Evolutionary conservation across 306 rosid species (phyloP).

Genomic region (Corylus heterophylla): DNA sequence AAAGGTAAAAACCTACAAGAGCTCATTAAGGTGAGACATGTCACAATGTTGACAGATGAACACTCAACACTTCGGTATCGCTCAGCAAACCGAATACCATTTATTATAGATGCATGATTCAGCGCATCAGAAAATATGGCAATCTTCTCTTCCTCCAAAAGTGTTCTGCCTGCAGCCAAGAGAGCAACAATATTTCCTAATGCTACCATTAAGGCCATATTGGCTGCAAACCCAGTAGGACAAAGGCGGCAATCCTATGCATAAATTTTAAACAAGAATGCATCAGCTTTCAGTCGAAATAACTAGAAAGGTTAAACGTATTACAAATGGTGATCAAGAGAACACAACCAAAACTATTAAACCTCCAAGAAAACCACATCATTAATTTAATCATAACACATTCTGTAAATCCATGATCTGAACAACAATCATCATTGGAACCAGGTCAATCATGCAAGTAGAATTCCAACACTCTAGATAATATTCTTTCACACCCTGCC

Average conservation of each 20-base stretch:
- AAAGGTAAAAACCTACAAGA: constrained; percentile 67
- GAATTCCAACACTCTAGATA: background rate
- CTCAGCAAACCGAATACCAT: constrained; percentile 88
- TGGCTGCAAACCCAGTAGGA: constrained; percentile 98
- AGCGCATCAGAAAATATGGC: constrained; percentile 87
- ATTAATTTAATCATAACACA: background rate
- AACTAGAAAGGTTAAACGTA: background rate
- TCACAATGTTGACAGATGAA: constrained; percentile 87
- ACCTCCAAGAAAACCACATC: background rate
- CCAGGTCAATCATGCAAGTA: background rate
- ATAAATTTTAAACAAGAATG: constrained; percentile 45
- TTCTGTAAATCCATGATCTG: background rate
- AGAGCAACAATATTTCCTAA: constrained; percentile 78
- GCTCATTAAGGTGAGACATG: constrained; percentile 75
- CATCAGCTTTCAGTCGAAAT: constrained; percentile 44
- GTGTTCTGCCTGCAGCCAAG: constrained; percentile 51
- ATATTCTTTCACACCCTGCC: background rate
- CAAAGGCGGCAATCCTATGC: constrained; percentile 99
- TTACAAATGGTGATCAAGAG: background rate
- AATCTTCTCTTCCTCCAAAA: constrained; percentile 62
- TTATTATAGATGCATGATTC: constrained; percentile 93
- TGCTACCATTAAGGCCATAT: constrained; percentile 92
- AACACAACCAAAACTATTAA: background rate
- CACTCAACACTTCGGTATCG: constrained; percentile 64
- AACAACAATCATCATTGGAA: background rate